These are phyloP conservation scores for Barbatosphaeria neglecta DNA, from an alignment of 495 filamentous ascomycete species.

Conservation along the genomic window DNA sequence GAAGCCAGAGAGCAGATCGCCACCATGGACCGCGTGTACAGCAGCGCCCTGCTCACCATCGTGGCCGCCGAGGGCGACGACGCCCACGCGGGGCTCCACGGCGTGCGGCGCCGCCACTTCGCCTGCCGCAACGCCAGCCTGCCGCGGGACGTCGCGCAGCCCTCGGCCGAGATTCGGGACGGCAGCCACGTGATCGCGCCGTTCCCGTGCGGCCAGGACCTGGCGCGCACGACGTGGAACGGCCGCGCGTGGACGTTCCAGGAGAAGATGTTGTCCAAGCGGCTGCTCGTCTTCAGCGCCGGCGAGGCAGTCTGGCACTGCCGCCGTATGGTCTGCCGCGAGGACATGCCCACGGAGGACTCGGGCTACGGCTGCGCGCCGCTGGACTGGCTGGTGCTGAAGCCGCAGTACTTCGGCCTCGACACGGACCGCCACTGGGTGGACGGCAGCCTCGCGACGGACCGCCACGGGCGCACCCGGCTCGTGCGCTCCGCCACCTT, in stretches of 20 bases:
- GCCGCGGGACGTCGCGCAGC: not conserved
- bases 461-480: not conserved
- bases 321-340: constrained; percentile 2
- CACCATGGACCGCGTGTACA: constrained; percentile 17
- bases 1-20: constrained; percentile 10
- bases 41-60: constrained; percentile 8
- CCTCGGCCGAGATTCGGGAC: not conserved
- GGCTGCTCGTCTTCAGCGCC: constrained; percentile 16
- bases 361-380: not conserved
- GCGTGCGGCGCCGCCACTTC: constrained; percentile 4
- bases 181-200: not conserved
- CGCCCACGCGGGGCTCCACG: constrained; percentile 15
- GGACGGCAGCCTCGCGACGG: not conserved
- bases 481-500: constrained; percentile 3
- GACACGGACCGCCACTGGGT: constrained; percentile 4
- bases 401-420: constrained; percentile 1
- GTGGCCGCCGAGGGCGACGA: constrained; percentile 16
- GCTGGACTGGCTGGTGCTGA: not conserved
- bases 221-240: constrained; percentile 13
- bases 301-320: constrained; percentile 18
- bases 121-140: constrained; percentile 1
- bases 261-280: constrained; percentile 21
- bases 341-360: constrained; percentile 5
- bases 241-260: constrained; percentile 27
- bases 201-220: not conserved